Evolutionary conservation across 306 rosid genomes (phyloP), one percentile per base, ranked within the genome.

Genomic region (Inga laurina): DNA sequence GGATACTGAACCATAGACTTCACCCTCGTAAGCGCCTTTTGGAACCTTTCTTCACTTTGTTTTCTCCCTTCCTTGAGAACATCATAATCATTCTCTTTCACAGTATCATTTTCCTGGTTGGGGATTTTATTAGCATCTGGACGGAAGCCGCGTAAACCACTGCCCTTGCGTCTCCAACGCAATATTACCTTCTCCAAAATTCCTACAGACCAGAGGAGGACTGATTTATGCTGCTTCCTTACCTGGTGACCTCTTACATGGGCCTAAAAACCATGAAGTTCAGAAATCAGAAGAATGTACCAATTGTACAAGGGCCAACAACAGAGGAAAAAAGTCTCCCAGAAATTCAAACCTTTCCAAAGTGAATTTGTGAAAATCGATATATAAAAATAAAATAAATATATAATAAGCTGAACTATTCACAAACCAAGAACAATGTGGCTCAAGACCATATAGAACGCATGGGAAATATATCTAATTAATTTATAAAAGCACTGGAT

Each of bases 1-100:
- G 98, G 97, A 90, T 94, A 91, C 75, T 92, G 98, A 87, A 89
- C 98, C 98, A 94, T 94, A 72, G 98, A 92, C 90, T 92, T 91
- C 77, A 92, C 98, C 84, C 98, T 91, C 30, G 92, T 51, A 65
- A 94, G 98, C n/a, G 98, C 98, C 86, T 91, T 92, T 89, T 92
- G 90, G 82, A 90, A 91, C 83, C 90, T 92, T 79, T 82, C 90
- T 83, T 92, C 98, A 49, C 94, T 94, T 46, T 94, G 96, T 82
- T 89, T 94, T 85, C 96, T 86, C 37, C 98, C 98, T 85, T 94
- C 86, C 88, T 90, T 91, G 44, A 94, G 88, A 84, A 88, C 90
- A 88, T 94, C 98, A 70, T 91, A 84, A 52, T 91, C 97, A 81
- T 94, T 97, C 83, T 92, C 93, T 67, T 87, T 77, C 74, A 49